Percentiles rank a stretch among this genome's conserved stretches.
Conservation (phyloP, 306 rosid species). For the Cyamopsis tetragonoloba region DNA sequence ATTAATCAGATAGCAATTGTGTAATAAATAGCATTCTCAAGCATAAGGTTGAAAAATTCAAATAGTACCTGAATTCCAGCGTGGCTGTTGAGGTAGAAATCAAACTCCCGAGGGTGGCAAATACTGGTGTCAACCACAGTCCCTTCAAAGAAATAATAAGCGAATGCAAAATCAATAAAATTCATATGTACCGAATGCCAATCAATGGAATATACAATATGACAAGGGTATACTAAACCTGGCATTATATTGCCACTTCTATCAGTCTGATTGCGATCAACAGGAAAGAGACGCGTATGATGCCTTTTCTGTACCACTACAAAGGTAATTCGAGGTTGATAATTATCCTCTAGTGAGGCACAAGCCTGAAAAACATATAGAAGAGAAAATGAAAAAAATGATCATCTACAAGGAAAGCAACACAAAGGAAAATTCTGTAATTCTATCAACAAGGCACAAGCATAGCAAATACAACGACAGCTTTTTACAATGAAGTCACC, state of each 20-base stretch:
- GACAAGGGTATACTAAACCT: slow-evolving; percentile 41
- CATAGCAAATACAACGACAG: too few species aligned
- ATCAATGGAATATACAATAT: too few species aligned
- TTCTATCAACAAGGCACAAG: too few species aligned
- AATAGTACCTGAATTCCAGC: slow-evolving; percentile 65
- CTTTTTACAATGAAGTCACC: not conserved
- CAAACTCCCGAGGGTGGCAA: slow-evolving; percentile 69
- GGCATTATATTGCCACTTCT: slow-evolving; percentile 75
- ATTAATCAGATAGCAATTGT: not conserved
- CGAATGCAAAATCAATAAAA: not conserved
- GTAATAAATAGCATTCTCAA: not conserved
- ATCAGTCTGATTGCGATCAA: slow-evolving; percentile 28
- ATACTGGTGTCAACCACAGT: slow-evolving; percentile 66
- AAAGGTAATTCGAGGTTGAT: slow-evolving; percentile 58
- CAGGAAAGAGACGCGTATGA: slow-evolving; percentile 65
- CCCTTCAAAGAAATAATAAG: slow-evolving; percentile 32
- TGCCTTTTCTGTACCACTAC: slow-evolving; percentile 79
- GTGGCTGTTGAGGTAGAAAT: slow-evolving; percentile 80
- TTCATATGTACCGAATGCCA: too few species aligned
- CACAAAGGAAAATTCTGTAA: too few species aligned
- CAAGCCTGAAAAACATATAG: slow-evolving; percentile 65
- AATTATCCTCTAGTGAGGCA: slow-evolving; percentile 38
- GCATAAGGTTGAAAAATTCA: not conserved
- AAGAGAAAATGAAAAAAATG: too few species aligned
- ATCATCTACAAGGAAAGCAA: not conserved